These are phyloP conservation scores for Coemansia sp. DNA, from an alignment of 192 early-diverging fungal genomes.

Conservation along the genomic window DNA sequence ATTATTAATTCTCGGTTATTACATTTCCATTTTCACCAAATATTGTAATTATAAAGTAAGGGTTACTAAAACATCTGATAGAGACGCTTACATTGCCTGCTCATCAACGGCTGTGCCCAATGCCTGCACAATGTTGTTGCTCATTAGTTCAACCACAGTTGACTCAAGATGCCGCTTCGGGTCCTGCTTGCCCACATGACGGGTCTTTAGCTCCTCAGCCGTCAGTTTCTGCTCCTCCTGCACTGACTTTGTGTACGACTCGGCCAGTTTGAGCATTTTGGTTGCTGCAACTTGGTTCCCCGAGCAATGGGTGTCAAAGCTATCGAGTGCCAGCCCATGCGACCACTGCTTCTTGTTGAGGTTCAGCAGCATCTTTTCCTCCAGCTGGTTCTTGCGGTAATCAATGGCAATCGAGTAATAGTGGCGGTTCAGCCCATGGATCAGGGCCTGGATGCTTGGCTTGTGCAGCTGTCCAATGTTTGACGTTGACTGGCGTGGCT, in stretches of 20 bases:
- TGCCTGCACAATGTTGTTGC: conserved; percentile 94
- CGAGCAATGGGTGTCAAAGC: conserved; percentile 80
- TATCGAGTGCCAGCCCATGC: conserved; percentile 79
- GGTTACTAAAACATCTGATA: too few relatives aligned
- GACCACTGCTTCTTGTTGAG: conserved; percentile 99
- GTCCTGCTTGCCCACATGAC: conserved; percentile 99
- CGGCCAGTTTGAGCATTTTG: conserved; percentile 86
- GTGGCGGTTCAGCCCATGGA: conserved; percentile 97
- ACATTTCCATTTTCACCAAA: too few relatives aligned
- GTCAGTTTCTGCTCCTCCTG: conserved; percentile 95
- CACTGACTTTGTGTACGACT: conserved; percentile 97
- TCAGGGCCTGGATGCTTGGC: conserved; percentile 94
- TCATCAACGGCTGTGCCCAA: conserved; percentile 89
- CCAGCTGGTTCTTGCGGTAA: conserved; percentile 99
- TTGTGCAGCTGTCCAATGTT: conserved; percentile 99
- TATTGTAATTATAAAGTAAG: too few relatives aligned
- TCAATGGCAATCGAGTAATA: conserved; percentile 99
- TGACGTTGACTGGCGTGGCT: conserved; percentile 96
- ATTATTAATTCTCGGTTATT: too few relatives aligned
- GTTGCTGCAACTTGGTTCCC: conserved; percentile 84
- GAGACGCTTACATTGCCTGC: conserved; percentile 70
- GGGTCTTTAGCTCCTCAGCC: conserved; percentile 90
- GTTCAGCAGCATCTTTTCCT: conserved; percentile 99
- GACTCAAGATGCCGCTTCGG: conserved; percentile 98
- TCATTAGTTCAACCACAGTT: conserved; percentile 89